A percentile compares a stretch with the other conserved stretches of the same genome.
Evolutionary conservation across 345 rosid species (phyloP).

Genomic region (Cardamine resedifolia): DNA sequence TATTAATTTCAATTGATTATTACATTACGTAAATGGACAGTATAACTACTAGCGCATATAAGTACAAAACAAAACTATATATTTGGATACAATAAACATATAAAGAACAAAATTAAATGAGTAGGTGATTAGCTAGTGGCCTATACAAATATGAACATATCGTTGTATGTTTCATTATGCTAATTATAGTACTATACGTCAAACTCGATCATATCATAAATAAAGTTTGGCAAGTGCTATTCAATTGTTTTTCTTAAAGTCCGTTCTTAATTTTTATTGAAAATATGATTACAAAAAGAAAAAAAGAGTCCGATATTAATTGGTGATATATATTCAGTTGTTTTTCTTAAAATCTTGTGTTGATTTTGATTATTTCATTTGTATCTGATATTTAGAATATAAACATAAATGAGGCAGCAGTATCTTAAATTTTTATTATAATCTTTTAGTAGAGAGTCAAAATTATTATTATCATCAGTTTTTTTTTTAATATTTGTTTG

Average conservation of each 20-base stretch:
- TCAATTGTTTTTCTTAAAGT: neutral
- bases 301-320: neutral
- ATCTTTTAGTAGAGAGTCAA: neutral
- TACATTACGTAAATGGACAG: conserved; percentile 23
- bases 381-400: neutral
- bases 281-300: no score
- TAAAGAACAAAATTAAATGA: neutral
- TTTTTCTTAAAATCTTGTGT: neutral
- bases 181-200: conserved; percentile 20
- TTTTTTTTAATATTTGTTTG: neutral
- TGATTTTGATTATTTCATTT: neutral
- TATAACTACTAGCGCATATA: conserved; percentile 30
- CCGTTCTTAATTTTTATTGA: neutral
- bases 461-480: neutral
- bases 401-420: neutral
- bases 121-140: conserved; percentile 34
- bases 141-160: conserved; percentile 17
- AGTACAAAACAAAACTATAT: conserved; percentile 16
- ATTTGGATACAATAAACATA: conserved; percentile 11
- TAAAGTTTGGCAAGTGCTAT: conserved; percentile 16
- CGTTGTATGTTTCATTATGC: conserved; percentile 17
- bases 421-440: neutral
- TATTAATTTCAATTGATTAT: conserved; percentile 2
- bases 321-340: neutral
- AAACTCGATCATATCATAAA: conserved; percentile 22